These are phyloP conservation scores for Lactifluus subvellereus DNA, from an alignment of 768 basidiomycete species.

Conservation along the genomic window DNA sequence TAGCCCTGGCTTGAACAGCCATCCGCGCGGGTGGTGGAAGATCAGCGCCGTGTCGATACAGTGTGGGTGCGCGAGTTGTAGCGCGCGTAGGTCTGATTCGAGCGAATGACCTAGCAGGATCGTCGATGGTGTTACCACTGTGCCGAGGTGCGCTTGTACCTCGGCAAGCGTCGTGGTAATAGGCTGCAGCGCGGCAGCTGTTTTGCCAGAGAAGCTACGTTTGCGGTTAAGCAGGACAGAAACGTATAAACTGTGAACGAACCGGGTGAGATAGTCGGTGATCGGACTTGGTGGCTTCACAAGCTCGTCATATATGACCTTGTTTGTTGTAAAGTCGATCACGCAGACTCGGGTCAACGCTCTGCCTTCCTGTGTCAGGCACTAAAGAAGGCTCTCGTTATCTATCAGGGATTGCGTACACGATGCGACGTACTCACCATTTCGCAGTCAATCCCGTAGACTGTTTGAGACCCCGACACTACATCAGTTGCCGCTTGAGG, in stretches of 20 bases:
- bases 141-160: slow-evolving; percentile 67
- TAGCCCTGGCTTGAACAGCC: slow-evolving; percentile 89
- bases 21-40: slow-evolving; percentile 45
- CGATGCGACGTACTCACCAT: slow-evolving; percentile 57
- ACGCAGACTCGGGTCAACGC: slow-evolving; percentile 82
- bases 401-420: background rate
- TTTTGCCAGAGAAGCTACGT: slow-evolving; percentile 88
- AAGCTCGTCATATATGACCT: slow-evolving; percentile 80
- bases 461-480: slow-evolving; percentile 35
- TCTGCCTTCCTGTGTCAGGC: slow-evolving; percentile 83
- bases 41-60: no score
- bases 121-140: slow-evolving; percentile 56
- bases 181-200: slow-evolving; percentile 56
- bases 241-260: slow-evolving; percentile 19
- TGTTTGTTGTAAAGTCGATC: slow-evolving; percentile 67
- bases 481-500: slow-evolving; percentile 41
- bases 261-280: slow-evolving; percentile 90
- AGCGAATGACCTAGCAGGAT: slow-evolving; percentile 94
- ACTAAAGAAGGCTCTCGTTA: slow-evolving; percentile 41
- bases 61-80: slow-evolving; percentile 39
- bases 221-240: background rate
- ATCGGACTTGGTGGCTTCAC: slow-evolving; percentile 86
- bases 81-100: slow-evolving; percentile 86
- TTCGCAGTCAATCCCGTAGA: slow-evolving; percentile 93
- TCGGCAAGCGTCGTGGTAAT: slow-evolving; percentile 76